Base-by-base conservation (phyloP, 2,329 filamentous ascomycete genomes). In the Colletotrichum falcatum region DNA sequence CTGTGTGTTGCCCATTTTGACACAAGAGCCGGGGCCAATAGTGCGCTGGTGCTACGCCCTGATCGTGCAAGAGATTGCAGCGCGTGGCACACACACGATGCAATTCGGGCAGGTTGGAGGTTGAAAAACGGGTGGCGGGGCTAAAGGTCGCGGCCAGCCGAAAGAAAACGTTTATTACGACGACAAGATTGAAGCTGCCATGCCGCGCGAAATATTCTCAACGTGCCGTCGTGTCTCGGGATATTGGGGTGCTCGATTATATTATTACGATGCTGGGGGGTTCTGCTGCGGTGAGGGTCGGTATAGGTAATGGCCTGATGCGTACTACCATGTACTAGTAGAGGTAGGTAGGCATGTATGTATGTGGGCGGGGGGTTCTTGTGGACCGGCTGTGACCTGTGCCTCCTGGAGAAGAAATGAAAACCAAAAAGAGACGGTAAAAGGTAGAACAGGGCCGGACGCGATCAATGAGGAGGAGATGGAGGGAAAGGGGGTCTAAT, bases 1-100 rank as follows among this genome's bases (percentile, higher is more conserved):
- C 66, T 83, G 78, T 55, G 81, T 78, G 76, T 88, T 88, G 65
- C 86, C 86, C 86, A 88, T 88, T 73, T 66, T 79, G 75, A 71
- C 59, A 62, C 66, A 14, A 14, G 20, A 61, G 71, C 66, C 67
- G 49, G 54, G 72, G 74, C 71, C 42, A 51, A 37, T 54, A 5
- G 7, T n/a, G 39, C 28, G 28, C 30, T 59, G 37, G 26, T 18
- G 48, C 30, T 61, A 54, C 44, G 28, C 46, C 64, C 53, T 33
- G 44, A 23, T 63, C 5, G 58, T 51, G 8, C 33, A 42, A 44
- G 20, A 35, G 18, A 23, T 26, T 33, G 44, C 46, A 54, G 49
- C 20, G 37, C 8, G 53, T 28, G 37, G 66, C 73, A 66, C 66
- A 70, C 70, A 74, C 67, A 70, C 71, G 75, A 73, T 66, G 70